These are phyloP conservation scores for Nemania abortiva DNA, from an alignment of 2,329 filamentous ascomycete genomes.

Conservation along the genomic window DNA sequence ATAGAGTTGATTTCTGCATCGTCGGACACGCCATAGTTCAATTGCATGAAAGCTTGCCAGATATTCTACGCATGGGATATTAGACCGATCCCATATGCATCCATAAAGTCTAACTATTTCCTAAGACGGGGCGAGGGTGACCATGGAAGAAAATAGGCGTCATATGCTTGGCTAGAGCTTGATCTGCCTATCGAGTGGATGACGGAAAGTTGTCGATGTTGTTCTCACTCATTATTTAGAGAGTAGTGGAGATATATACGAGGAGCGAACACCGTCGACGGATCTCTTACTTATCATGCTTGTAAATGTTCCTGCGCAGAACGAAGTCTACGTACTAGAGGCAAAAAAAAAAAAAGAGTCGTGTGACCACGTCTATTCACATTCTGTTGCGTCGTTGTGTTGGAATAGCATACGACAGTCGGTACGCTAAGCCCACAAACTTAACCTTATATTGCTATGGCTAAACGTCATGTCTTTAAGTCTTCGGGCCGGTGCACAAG, in stretches of 20 bases:
- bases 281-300: not conserved
- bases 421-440: not conserved
- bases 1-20: conserved; percentile 3
- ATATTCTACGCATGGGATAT: not conserved
- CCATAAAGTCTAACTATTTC: not conserved
- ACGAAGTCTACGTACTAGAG: not conserved
- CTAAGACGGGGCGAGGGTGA: not conserved
- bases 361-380: conserved; percentile 8
- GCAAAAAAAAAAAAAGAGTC: not conserved
- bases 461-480: not conserved
- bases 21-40: not conserved
- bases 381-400: not conserved
- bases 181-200: not conserved
- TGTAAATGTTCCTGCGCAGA: not conserved
- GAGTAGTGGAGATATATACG: not conserved
- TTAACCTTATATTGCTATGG: conserved; percentile 11
- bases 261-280: not conserved
- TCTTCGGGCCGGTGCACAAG: not conserved
- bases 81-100: not conserved
- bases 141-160: not conserved
- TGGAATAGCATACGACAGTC: not conserved
- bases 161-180: not conserved
- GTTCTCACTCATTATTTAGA: not conserved
- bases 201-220: not conserved
- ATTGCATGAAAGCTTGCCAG: not conserved